Conservation (phyloP, 805 yeast species). For the Lipomyces kockii region DNA sequence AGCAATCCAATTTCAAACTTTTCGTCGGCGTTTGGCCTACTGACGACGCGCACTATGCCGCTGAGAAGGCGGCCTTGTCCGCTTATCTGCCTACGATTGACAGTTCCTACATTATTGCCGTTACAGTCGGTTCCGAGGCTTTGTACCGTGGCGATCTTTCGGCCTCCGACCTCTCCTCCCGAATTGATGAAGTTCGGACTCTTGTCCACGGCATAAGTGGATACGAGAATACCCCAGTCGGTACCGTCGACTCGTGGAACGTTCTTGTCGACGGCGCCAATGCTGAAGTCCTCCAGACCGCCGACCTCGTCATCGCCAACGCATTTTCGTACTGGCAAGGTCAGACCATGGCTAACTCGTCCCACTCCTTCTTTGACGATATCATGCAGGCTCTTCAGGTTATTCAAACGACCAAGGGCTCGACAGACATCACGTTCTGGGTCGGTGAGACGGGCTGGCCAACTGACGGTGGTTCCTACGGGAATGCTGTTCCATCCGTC, state of each 20-base stretch:
- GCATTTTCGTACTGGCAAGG: slow-evolving; percentile 99
- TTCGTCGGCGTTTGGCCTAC: slow-evolving; percentile 94
- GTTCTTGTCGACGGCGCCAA: slow-evolving; percentile 79
- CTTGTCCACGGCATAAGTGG: slow-evolving; percentile 72
- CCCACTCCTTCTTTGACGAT: slow-evolving; percentile 93
- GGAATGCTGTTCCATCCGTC: slow-evolving; percentile 67
- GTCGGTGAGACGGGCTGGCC: slow-evolving; percentile 99
- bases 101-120: slow-evolving; percentile 67
- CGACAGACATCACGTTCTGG: slow-evolving; percentile 86
- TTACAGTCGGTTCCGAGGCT: slow-evolving; percentile 95
- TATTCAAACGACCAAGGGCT: slow-evolving; percentile 84
- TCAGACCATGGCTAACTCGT: slow-evolving; percentile 78
- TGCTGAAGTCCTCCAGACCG: slow-evolving; percentile 70
- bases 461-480: slow-evolving; percentile 76
- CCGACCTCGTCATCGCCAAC: slow-evolving; percentile 88
- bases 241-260: slow-evolving; percentile 97
- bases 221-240: slow-evolving; percentile 54
- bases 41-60: slow-evolving; percentile 74
- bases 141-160: slow-evolving; percentile 87
- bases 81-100: slow-evolving; percentile 74
- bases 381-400: slow-evolving; percentile 95
- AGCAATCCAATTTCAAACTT: slow-evolving; percentile 71
- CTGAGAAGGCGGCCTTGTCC: slow-evolving; percentile 74
- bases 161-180: slow-evolving; percentile 68
- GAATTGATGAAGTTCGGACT: slow-evolving; percentile 65